Conservation (phyloP, 2,329 filamentous ascomycete genomes). For the Fusarium sp. region DNA sequence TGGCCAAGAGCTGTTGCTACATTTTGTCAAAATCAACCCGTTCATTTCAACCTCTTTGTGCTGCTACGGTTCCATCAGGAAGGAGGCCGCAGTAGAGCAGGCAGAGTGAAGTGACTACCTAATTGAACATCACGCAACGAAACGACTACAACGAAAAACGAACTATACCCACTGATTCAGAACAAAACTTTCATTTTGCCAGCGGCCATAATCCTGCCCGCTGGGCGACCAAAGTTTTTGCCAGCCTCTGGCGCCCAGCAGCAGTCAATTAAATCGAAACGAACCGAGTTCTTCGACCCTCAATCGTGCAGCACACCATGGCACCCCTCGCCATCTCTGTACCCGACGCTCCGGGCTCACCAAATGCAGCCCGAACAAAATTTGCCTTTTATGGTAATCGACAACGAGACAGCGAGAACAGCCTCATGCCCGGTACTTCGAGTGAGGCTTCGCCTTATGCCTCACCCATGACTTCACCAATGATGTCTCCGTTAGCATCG, state of each 20-base stretch:
- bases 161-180: constrained; percentile 27
- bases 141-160: constrained; percentile 18
- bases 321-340: constrained; percentile 40
- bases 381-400: constrained; percentile 39
- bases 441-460: constrained; percentile 43
- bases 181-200: constrained; percentile 19
- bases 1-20: constrained; percentile 42
- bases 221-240: constrained; percentile 43
- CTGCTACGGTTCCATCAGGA: constrained; percentile 35
- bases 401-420: constrained; percentile 36
- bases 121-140: constrained; percentile 35
- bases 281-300: constrained; percentile 16
- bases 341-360: constrained; percentile 35
- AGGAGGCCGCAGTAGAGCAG: constrained; percentile 33
- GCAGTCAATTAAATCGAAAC: constrained; percentile 21
- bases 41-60: constrained; percentile 22
- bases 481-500: constrained; percentile 39
- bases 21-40: constrained; percentile 22
- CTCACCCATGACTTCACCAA: constrained; percentile 38
- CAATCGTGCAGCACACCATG: constrained; percentile 32
- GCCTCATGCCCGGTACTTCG: constrained; percentile 33
- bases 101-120: constrained; percentile 25
- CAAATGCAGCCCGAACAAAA: constrained; percentile 36
- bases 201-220: constrained; percentile 17
- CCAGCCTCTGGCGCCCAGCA: constrained; percentile 41